Evolutionary conservation across 176 grass and related monocot species (phyloP).

Genomic region (Carex cristatella): DNA sequence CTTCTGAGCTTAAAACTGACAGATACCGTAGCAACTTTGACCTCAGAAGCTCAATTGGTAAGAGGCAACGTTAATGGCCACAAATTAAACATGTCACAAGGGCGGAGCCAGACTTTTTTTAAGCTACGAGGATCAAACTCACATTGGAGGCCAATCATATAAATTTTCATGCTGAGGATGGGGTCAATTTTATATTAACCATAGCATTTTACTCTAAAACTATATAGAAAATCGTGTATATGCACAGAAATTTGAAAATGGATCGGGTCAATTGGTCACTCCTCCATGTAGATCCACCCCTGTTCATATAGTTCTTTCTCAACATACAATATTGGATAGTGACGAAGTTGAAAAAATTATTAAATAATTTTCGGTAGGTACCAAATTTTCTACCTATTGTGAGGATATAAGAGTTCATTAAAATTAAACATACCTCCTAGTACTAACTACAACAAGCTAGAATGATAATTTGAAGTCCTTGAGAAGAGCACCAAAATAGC

Average conservation of each 20-base stretch:
- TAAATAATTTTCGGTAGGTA: not conserved
- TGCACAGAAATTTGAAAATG: too few relatives aligned
- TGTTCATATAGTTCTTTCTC: not conserved
- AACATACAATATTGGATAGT: not conserved
- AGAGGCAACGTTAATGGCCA: not conserved
- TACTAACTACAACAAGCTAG: not conserved
- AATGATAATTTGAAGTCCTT: not conserved
- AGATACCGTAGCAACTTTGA: not conserved
- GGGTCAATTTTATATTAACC: too few relatives aligned
- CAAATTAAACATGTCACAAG: not conserved
- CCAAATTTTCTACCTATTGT: not conserved
- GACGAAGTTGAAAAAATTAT: not conserved
- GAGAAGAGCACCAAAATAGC: not conserved
- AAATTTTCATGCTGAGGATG: too few relatives aligned
- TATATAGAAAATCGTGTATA: too few relatives aligned
- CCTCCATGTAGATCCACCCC: too few relatives aligned
- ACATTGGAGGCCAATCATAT: too few relatives aligned
- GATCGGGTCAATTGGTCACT: too few relatives aligned
- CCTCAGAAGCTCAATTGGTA: not conserved
- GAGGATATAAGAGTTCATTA: not conserved
- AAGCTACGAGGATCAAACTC: too few relatives aligned
- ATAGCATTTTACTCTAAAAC: too few relatives aligned
- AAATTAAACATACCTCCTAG: not conserved
- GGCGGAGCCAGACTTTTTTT: too few relatives aligned
- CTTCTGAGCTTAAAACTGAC: not conserved